Conservation (phyloP, 352 stramenopile species). For the Pythium volutum region DNA sequence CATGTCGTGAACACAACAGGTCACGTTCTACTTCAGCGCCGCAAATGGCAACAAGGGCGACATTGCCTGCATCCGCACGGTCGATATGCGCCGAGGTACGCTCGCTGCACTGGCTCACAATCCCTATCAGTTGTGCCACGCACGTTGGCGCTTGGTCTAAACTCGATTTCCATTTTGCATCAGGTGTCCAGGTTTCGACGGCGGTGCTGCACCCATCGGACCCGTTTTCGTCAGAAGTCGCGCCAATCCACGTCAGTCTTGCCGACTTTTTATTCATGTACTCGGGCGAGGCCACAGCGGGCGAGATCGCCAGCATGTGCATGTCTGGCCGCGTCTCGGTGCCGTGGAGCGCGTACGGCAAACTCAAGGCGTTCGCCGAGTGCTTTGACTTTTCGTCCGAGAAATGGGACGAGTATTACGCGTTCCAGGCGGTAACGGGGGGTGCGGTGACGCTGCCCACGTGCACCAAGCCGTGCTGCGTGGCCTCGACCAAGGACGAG, state of each 20-base stretch:
- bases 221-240: slow-evolving; percentile 58
- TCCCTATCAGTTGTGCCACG: background rate
- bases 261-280: slow-evolving; percentile 88
- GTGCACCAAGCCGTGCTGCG: slow-evolving; percentile 63
- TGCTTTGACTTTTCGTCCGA: slow-evolving; percentile 84
- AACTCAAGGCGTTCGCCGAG: slow-evolving; percentile 81
- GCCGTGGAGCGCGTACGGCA: slow-evolving; percentile 78
- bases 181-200: slow-evolving; percentile 58
- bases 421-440: slow-evolving; percentile 31
- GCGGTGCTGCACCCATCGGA: slow-evolving; percentile 44
- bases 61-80: slow-evolving; percentile 67
- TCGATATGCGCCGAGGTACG: slow-evolving; percentile 71
- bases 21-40: slow-evolving; percentile 78
- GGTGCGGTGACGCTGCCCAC: slow-evolving; percentile 26
- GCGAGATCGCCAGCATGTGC: slow-evolving; percentile 80
- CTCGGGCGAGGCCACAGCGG: slow-evolving; percentile 67
- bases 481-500: slow-evolving; percentile 63
- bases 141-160: background rate
- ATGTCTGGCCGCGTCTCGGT: slow-evolving; percentile 84
- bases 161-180: background rate
- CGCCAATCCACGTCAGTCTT: slow-evolving; percentile 68
- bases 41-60: slow-evolving; percentile 36
- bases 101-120: background rate
- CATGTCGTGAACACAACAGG: slow-evolving; percentile 27
- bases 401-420: slow-evolving; percentile 81